Evolutionary conservation across 768 basidiomycete species (phyloP), one percentile per base, ranked within the genome.

Genomic region (Russula sp.): DNA sequence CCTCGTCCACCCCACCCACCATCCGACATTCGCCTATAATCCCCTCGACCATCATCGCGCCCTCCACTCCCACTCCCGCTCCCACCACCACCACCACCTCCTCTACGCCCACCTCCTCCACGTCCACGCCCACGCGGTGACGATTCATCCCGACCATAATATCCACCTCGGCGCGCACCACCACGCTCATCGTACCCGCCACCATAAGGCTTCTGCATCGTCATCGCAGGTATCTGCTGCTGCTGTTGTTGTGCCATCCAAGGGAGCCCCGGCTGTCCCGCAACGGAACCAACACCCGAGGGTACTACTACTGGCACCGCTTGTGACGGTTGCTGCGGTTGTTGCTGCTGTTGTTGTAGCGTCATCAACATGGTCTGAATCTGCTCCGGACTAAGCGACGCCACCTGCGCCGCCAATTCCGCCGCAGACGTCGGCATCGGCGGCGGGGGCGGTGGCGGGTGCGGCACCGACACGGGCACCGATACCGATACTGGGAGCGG

Each of bases 321-420:
- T 5, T 52, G 32, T 32, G 29, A 42, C 4, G 32, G 35, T 29
- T 34, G 50, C 7, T 50, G 20, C 3, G 55, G 2, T 14, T 25
- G 16, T 16, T 41, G 59, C 7, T 61, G 60, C 2, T 59, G 57
- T n/a, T 59, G 61, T 18, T 75, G 70, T 5, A 91, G 76, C 0
- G 85, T 78, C 39, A 80, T 79, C 13, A 90, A 74, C 73, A 90
- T 82, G 51, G 80, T 72, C 63, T 87, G 84, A 41, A 91, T 83
- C 70, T 90, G 89, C 52, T 88, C 88, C 0, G 87, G 87, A 2
- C 87, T 88, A 16, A 91, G 78, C 39, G 83, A 77, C 7, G 88
- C 85, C 7, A 90, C 82, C 68, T 89, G 85, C 6, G 85, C 82
- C 8, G 85, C 84, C 42, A 92, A 79, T 18, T 80, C 79, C 14